These are phyloP conservation scores for Daldinia decipiens DNA, from an alignment of 495 filamentous ascomycete species.

Conservation along the genomic window DNA sequence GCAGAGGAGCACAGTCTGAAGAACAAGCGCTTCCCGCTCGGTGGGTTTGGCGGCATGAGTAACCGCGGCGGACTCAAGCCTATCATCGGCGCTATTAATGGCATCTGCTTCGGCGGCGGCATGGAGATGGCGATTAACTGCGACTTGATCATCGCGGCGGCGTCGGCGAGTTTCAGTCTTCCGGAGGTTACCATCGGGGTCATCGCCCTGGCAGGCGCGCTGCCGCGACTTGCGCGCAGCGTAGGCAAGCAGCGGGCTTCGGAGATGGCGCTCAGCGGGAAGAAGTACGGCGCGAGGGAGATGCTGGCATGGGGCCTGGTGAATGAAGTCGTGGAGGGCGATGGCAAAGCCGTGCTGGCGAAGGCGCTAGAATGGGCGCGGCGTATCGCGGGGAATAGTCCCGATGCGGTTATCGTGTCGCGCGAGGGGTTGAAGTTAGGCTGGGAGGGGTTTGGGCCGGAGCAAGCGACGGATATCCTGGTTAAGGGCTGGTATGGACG, in stretches of 20 bases:
- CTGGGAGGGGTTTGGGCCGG: constrained; percentile 73
- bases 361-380: constrained; percentile 61
- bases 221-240: constrained; percentile 70
- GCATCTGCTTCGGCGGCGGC: constrained; percentile 78
- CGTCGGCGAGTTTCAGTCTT: constrained; percentile 65
- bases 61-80: constrained; percentile 68
- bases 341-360: constrained; percentile 46
- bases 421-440: constrained; percentile 72
- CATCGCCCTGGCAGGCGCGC: constrained; percentile 72
- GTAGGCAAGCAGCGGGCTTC: constrained; percentile 75
- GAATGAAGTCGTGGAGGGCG: constrained; percentile 69
- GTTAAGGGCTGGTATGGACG: constrained; percentile 66
- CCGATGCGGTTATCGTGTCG: constrained; percentile 74
- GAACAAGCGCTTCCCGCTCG: constrained; percentile 27
- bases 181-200: constrained; percentile 78
- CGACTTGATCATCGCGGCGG: constrained; percentile 72
- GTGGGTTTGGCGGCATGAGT: constrained; percentile 64
- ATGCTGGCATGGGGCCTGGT: constrained; percentile 75
- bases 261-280: constrained; percentile 75
- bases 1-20: neutral
- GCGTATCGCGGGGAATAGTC: constrained; percentile 69
- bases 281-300: constrained; percentile 64
- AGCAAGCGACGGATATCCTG: constrained; percentile 68
- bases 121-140: constrained; percentile 77
- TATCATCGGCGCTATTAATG: constrained; percentile 79